Conservation (phyloP, 176 grass and related monocot species). For the Aegilops tauschii region DNA sequence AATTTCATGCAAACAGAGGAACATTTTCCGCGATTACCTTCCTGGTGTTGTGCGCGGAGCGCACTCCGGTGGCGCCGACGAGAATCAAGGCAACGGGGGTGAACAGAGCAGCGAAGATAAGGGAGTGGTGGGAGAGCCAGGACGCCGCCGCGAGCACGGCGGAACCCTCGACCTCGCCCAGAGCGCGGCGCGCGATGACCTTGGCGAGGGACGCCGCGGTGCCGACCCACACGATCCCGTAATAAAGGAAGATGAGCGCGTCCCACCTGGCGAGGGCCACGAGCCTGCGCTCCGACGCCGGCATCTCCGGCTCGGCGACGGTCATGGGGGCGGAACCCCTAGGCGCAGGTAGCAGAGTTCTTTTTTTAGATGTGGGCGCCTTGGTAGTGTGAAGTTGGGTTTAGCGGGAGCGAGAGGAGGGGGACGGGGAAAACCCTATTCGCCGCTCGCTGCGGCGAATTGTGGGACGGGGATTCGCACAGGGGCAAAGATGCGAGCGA, state of each 20-base stretch:
- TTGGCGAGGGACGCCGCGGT: background rate
- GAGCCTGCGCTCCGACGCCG: background rate
- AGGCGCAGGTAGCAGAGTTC: background rate
- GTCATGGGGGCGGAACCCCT: conserved; percentile 1
- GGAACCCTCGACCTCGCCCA: background rate
- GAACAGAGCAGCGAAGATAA: background rate
- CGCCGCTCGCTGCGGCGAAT: no score
- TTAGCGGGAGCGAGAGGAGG: background rate
- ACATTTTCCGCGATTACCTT: background rate
- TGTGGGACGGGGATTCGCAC: no score
- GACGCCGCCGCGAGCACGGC: background rate
- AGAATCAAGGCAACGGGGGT: background rate
- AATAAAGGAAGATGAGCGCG: background rate
- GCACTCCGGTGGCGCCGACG: background rate
- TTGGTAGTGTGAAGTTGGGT: background rate
- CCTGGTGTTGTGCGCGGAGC: background rate
- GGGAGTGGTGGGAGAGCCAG: background rate
- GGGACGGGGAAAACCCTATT: no score
- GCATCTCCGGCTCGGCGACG: background rate
- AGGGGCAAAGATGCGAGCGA: no score
- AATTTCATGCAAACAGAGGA: background rate
- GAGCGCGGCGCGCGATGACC: background rate
- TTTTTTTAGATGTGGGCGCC: no score
- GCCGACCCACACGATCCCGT: background rate
- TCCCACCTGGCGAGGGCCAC: background rate